These are phyloP conservation scores for Boletus rubropictus DNA, from an alignment of 768 basidiomycete species.

Conservation along the genomic window DNA sequence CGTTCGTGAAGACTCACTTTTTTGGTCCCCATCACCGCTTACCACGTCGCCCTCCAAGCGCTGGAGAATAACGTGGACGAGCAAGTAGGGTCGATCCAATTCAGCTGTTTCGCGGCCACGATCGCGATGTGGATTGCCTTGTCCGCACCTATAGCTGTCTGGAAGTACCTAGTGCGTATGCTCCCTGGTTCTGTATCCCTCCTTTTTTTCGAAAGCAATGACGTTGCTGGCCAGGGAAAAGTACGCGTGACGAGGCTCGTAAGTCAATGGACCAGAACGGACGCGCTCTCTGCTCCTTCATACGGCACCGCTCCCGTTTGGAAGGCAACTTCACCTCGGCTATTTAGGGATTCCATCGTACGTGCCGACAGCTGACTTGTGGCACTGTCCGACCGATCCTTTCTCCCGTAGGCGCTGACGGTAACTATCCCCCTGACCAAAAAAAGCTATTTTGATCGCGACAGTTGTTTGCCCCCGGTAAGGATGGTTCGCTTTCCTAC, in stretches of 20 bases:
- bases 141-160: conserved; percentile 37
- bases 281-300: conserved; percentile 25
- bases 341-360: conserved; percentile 37
- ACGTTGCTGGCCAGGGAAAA: conserved; percentile 34
- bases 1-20: conserved; percentile 31
- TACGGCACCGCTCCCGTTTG: conserved; percentile 34
- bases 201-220: neutral
- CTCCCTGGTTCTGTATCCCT: neutral
- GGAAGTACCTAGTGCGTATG: conserved; percentile 42
- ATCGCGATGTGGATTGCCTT: conserved; percentile 38
- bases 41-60: conserved; percentile 28
- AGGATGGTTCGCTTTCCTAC: conserved; percentile 1
- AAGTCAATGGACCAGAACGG: conserved; percentile 37
- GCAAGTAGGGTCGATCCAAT: conserved; percentile 32
- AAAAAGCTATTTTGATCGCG: conserved; percentile 36
- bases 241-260: conserved; percentile 35
- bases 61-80: conserved; percentile 13
- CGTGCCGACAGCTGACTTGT: conserved; percentile 7
- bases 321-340: conserved; percentile 37
- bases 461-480: conserved; percentile 41
- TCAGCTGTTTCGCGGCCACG: conserved; percentile 32
- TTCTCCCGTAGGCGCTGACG: conserved; percentile 31
- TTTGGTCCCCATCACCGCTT: conserved; percentile 36
- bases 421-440: conserved; percentile 34
- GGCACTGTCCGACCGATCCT: neutral